These are phyloP conservation scores for Colletotrichum sidae DNA, from an alignment of 2,329 filamentous ascomycete genomes.

Conservation along the genomic window DNA sequence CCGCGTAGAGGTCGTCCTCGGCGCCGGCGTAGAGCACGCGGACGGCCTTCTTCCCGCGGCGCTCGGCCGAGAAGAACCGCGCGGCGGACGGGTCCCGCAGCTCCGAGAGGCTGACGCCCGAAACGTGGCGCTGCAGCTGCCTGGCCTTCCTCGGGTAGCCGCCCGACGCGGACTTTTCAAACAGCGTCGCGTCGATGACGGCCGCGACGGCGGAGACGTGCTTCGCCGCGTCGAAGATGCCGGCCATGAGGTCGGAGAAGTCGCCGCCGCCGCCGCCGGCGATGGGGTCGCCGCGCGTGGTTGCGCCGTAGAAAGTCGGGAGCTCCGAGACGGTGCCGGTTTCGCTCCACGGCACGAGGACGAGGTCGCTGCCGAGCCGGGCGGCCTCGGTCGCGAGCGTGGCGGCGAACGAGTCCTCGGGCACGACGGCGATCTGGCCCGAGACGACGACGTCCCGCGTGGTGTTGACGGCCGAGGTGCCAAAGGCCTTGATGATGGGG, in stretches of 20 bases:
- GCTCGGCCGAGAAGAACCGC: conserved; percentile 16
- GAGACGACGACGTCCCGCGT: conserved; percentile 80
- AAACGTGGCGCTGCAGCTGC: not conserved
- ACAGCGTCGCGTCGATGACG: conserved; percentile 18
- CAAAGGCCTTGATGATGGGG: conserved; percentile 84
- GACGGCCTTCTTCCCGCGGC: not conserved
- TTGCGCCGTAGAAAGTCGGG: conserved; percentile 24
- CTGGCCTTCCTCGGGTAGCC: not conserved
- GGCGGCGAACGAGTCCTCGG: conserved; percentile 77
- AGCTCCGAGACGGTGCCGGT: conserved; percentile 70
- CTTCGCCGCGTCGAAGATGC: conserved; percentile 11
- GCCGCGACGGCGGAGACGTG: conserved; percentile 14
- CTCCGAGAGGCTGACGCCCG: conserved; percentile 9
- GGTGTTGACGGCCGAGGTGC: conserved; percentile 57
- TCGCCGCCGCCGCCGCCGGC: conserved; percentile 12
- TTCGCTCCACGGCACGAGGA: conserved; percentile 86
- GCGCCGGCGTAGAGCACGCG: conserved; percentile 10
- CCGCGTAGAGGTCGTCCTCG: conserved; percentile 9
- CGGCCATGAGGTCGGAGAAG: conserved; percentile 6
- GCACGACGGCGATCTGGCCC: conserved; percentile 77
- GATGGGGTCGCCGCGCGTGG: conserved; percentile 2
- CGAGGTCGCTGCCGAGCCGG: conserved; percentile 72
- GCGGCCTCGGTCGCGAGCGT: conserved; percentile 74
- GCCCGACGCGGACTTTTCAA: not conserved
- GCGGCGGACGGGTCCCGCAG: conserved; percentile 20